Evolutionary conservation across 345 rosid genomes (phyloP), one percentile per base, ranked within the genome.

Genomic region (Trapa bicornis): DNA sequence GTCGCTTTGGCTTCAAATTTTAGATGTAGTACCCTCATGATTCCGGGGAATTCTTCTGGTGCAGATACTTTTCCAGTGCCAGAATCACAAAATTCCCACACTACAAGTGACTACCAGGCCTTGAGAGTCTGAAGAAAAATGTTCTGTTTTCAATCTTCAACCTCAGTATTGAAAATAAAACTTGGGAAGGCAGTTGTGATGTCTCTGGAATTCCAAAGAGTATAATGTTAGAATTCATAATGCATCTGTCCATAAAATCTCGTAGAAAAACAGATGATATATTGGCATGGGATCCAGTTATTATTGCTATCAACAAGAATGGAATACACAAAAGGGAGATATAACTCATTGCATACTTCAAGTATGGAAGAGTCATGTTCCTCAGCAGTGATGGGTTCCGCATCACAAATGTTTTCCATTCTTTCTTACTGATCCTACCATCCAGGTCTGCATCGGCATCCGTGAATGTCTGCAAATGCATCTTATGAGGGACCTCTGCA

Each of bases 331-430:
- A 41, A 6, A 45, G 22, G 43, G 67, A 29, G 16, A 43, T 14
- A 60, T 22, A 15, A 14, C 7, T 37, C 32, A 45, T 17, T 4
- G 38, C 79, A 62, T 81, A 89, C 96, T 75, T 87, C 65, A 88
- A 67, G n/a, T 83, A 83, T 67, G 89, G 89, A 73, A 88, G 88
- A 71, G 96, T 88, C 92, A 87, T 87, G 70, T 85, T 85, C 79
- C 78, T 84, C 80, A 89, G 74, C 52, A 89, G 76, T 60, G 76
- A 61, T 8, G 96, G 93, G 72, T 89, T 78, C 65, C 73, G 77
- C 65, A 73, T 17, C 42, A 63, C 89, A 71, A 85, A 89, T 1
- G 33, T 79, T 61, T 80, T 89, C 93, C 93, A 89, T 47, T 89
- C 89, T 48, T 85, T 88, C 73, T 80, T 79, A 70, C 74, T 75